These are phyloP conservation scores for Cornus controversa DNA, from an alignment of 148 eudicot genomes.

Conservation along the genomic window DNA sequence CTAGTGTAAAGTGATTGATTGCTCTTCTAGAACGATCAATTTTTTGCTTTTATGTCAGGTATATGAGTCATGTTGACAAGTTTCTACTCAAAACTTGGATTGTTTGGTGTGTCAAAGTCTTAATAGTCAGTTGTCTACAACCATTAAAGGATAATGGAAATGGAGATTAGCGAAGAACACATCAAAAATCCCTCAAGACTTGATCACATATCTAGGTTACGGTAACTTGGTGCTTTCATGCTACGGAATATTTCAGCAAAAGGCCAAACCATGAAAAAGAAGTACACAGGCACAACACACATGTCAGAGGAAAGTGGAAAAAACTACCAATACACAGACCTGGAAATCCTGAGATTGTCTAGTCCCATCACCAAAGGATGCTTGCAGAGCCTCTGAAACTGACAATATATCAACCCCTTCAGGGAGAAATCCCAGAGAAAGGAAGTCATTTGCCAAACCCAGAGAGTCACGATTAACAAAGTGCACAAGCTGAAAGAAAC, in stretches of 20 bases:
- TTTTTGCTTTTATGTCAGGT: no score
- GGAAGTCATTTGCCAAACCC: constrained; percentile 93
- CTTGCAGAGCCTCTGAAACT: constrained; percentile 79
- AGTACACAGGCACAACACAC: background rate
- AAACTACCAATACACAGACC: constrained; percentile 39
- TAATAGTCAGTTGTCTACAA: no score
- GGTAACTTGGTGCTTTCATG: background rate
- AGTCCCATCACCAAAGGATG: constrained; percentile 86
- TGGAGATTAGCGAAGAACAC: no score
- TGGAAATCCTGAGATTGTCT: constrained; percentile 89
- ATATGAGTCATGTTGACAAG: no score
- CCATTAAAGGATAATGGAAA: no score
- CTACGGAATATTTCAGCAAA: background rate
- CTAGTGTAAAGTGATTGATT: no score
- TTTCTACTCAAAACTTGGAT: no score
- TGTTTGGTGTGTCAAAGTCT: no score
- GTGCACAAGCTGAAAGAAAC: constrained; percentile 86
- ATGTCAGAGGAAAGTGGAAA: background rate
- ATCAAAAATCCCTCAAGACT: no score
- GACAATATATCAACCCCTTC: constrained; percentile 74
- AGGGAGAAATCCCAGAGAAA: constrained; percentile 88
- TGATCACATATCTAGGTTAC: no score
- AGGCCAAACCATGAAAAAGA: constrained; percentile 3
- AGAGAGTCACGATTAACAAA: constrained; percentile 95
- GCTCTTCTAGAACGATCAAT: no score